Base-by-base conservation (phyloP, 306 rosid species). In the Morella rubra region DNA sequence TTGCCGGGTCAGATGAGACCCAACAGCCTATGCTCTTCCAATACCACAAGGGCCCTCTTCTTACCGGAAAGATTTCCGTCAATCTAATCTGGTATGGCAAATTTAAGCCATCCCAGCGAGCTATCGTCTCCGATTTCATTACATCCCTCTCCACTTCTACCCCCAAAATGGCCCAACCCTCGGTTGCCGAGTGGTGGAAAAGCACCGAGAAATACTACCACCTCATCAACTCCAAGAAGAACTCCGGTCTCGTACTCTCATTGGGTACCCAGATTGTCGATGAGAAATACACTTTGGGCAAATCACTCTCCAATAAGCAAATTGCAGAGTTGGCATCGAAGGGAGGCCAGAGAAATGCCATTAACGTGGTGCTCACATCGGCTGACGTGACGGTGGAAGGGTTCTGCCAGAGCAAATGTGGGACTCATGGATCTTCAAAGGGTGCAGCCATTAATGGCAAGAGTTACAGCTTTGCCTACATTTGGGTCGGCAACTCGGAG, bases 11-110 rank as follows among this genome's bases (percentile, higher is more conserved):
- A 0, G 45, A 83, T 14, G 76, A 83, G 54, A 77, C 79, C 54
- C 80, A 86, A 16, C 76, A 82, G 5, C 71, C 73, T 5, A 3
- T 90, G 10, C 74, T 79, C 4, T 91, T 93, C 64, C 84, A 88
- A 50, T 93, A 89, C 91, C 98, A 93, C 81, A 88, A 85, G 19
- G 98, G 98, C 53, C 81, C 91, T 69, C 94, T 93, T 45, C 90
- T 90, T 1, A 41, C 55, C 0, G 91, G 93, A 0, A 82, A 85
- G 47, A 62, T 83, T 81, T 76, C 92, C 67, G 16, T 89, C 71
- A 88, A 93, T 76, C 85, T 93, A 12, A 86, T 93, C 4, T 93
- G 94, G 94, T 93, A 93, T 52, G 98, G 93, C 5, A 83, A 78
- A 9, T 93, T 93, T 89, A 87, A 42, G 3, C 87, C 93, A 4